These are phyloP conservation scores for Calonectria henricotiae DNA, from an alignment of 2,329 filamentous ascomycete species.

Conservation along the genomic window DNA sequence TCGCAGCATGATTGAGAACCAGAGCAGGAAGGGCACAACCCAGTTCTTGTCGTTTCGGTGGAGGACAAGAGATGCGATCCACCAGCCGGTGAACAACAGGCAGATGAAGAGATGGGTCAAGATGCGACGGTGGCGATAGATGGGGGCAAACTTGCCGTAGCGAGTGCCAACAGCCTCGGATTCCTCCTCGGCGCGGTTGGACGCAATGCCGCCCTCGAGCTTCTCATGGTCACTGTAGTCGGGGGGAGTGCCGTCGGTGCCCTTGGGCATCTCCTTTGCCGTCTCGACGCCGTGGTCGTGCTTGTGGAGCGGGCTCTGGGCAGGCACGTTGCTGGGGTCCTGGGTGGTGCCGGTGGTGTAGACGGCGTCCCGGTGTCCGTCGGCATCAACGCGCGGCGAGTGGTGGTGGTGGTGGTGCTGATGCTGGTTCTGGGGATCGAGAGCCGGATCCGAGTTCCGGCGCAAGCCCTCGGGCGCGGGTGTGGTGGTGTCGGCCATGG, in stretches of 20 bases:
- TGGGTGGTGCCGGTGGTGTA: slow-evolving; percentile 64
- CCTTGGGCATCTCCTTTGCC: slow-evolving; percentile 33
- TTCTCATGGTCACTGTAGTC: slow-evolving; percentile 63
- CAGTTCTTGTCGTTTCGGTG: slow-evolving; percentile 84
- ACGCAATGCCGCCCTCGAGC: slow-evolving; percentile 54
- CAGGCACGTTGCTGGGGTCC: slow-evolving; percentile 57
- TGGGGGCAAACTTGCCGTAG: slow-evolving; percentile 50
- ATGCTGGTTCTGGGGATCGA: slow-evolving; percentile 62
- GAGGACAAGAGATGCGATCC: slow-evolving; percentile 82
- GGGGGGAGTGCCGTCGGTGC: slow-evolving; percentile 50
- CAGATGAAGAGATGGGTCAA: slow-evolving; percentile 66
- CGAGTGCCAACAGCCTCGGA: slow-evolving; percentile 42
- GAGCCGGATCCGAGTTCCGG: slow-evolving; percentile 50
- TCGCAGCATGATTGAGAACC: slow-evolving; percentile 81
- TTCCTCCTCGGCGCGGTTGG: slow-evolving; percentile 51
- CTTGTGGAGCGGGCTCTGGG: slow-evolving; percentile 55
- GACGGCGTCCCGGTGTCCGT: slow-evolving; percentile 60
- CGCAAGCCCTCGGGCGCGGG: slow-evolving; percentile 30
- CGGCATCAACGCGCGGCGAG: slow-evolving; percentile 55
- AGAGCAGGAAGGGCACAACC: slow-evolving; percentile 88
- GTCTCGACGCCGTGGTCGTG: slow-evolving; percentile 45
- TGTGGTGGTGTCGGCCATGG: slow-evolving; percentile 46
- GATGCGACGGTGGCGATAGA: slow-evolving; percentile 66
- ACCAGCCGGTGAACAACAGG: slow-evolving; percentile 74
- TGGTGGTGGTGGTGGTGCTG: slow-evolving; percentile 64